A percentile compares a stretch with the other conserved stretches of the same genome.
phyloP scores from a whole-genome alignment of 2,329 filamentous ascomycete species.

The Venturia carpophila region DNA sequence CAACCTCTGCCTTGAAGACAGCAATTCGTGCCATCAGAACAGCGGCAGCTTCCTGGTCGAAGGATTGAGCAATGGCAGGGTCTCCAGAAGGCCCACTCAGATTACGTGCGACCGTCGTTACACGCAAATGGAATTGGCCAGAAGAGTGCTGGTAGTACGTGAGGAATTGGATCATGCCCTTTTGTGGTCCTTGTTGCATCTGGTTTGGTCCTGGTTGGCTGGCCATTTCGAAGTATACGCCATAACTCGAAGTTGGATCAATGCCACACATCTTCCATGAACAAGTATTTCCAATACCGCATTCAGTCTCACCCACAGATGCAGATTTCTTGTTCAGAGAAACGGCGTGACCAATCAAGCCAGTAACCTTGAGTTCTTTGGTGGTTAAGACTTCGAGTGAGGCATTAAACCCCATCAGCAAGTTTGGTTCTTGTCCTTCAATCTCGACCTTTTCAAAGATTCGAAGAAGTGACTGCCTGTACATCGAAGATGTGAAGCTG shows the following conservation, averaged over 20 bases:
- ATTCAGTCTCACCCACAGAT: conserved; percentile 95
- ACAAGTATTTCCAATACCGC: conserved; percentile 95
- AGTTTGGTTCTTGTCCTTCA: conserved; percentile 53
- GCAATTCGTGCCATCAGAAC: conserved; percentile 99
- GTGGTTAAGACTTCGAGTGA: conserved; percentile 93
- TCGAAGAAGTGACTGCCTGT: conserved; percentile 95
- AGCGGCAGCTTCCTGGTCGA: conserved; percentile 95
- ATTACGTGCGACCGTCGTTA: conserved; percentile 87
- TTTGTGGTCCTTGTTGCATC: conserved; percentile 79
- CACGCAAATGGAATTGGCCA: conserved; percentile 89
- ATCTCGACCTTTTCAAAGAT: conserved; percentile 95
- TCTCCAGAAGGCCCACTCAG: conserved; percentile 91
- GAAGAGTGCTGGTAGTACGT: conserved; percentile 98
- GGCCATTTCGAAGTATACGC: conserved; percentile 95
- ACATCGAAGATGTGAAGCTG: conserved; percentile 98
- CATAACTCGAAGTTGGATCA: conserved; percentile 87
- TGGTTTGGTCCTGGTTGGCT: conserved; percentile 80
- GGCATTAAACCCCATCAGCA: conserved; percentile 97
- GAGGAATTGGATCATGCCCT: conserved; percentile 95
- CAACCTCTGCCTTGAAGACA: conserved; percentile 96
- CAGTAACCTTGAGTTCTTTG: conserved; percentile 96
- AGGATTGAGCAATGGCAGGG: conserved; percentile 89
- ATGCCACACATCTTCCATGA: conserved; percentile 99
- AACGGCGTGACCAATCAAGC: conserved; percentile 90
- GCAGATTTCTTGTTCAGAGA: conserved; percentile 97